phyloP scores from a whole-genome alignment of 1,284 basidiomycete species.

The Polyporus tsugae region DNA sequence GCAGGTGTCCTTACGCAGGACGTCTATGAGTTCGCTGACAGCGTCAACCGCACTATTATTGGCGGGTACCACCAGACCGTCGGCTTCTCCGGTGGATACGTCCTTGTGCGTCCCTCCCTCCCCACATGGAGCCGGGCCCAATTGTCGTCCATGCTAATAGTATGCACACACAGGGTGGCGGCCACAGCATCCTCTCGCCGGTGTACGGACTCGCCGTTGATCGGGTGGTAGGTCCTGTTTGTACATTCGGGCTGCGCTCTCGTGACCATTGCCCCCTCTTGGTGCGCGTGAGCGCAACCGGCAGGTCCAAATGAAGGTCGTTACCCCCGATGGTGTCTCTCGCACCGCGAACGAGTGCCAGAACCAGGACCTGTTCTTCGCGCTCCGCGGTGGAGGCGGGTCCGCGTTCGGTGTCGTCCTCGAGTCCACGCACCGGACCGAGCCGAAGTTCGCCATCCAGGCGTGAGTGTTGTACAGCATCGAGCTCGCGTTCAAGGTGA shows the following conservation, averaged over 20 bases:
- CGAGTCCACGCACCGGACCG: slow-evolving; percentile 39
- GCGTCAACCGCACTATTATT: slow-evolving; percentile 43
- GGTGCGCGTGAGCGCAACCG: not conserved
- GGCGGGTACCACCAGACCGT: slow-evolving; percentile 45
- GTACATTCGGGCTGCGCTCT: not conserved
- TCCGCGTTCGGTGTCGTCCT: slow-evolving; percentile 44
- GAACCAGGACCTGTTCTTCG: slow-evolving; percentile 47
- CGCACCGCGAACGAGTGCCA: slow-evolving; percentile 45
- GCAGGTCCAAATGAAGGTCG: slow-evolving; percentile 36
- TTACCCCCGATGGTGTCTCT: slow-evolving; percentile 43
- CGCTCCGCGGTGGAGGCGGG: slow-evolving; percentile 39
- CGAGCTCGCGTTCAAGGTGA: not conserved
- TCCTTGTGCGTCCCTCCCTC: slow-evolving; percentile 33
- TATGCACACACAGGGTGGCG: slow-evolving; percentile 50
- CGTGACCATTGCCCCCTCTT: not conserved
- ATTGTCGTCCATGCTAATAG: no score
- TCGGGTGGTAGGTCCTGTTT: slow-evolving; percentile 39
- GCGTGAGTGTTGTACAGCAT: slow-evolving; percentile 33
- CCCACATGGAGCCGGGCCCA: not conserved
- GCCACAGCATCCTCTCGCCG: slow-evolving; percentile 53
- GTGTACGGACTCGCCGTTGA: slow-evolving; percentile 49
- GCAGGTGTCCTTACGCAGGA: slow-evolving; percentile 40
- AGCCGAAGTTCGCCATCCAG: slow-evolving; percentile 38
- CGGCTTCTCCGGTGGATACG: slow-evolving; percentile 43
- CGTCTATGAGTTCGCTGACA: slow-evolving; percentile 44